phyloP scores from a whole-genome alignment of 331 rosid genomes.

The Malus hybrid region DNA sequence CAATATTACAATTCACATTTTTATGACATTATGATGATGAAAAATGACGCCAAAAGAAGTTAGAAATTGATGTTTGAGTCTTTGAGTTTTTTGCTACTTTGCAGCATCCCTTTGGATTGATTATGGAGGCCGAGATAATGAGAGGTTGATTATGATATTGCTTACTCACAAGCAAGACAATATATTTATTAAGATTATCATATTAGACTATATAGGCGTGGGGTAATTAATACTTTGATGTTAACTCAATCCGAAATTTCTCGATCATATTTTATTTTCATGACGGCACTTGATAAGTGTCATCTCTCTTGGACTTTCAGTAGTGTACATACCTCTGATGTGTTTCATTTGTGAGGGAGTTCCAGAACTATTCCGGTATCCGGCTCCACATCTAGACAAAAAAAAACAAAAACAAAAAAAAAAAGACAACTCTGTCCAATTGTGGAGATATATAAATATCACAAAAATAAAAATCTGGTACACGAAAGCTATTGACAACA shows the following conservation, averaged over 20 bases:
- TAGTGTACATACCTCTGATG: too few relatives aligned
- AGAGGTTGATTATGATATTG: not conserved
- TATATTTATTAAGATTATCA: not conserved
- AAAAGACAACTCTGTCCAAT: too few relatives aligned
- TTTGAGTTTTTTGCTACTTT: too few relatives aligned
- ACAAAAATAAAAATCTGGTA: too few relatives aligned
- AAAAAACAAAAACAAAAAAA: too few relatives aligned
- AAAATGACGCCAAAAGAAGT: slow-evolving; percentile 12
- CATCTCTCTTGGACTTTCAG: too few relatives aligned
- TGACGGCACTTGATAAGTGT: too few relatives aligned
- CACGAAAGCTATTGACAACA: too few relatives aligned
- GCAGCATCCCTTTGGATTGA: not conserved
- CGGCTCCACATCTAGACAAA: too few relatives aligned
- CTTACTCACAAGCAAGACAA: not conserved
- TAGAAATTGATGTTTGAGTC: not conserved
- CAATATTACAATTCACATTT: not conserved
- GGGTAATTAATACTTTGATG: not conserved
- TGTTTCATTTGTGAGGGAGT: too few relatives aligned
- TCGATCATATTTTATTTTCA: not conserved
- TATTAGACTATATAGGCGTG: not conserved
- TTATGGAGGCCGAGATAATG: not conserved
- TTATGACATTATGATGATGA: slow-evolving; percentile 19
- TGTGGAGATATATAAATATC: too few relatives aligned
- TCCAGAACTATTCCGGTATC: too few relatives aligned
- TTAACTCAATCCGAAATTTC: not conserved